Evolutionary conservation across 805 yeast species (phyloP).

Genomic region (Brettanomyces anomalus): DNA sequence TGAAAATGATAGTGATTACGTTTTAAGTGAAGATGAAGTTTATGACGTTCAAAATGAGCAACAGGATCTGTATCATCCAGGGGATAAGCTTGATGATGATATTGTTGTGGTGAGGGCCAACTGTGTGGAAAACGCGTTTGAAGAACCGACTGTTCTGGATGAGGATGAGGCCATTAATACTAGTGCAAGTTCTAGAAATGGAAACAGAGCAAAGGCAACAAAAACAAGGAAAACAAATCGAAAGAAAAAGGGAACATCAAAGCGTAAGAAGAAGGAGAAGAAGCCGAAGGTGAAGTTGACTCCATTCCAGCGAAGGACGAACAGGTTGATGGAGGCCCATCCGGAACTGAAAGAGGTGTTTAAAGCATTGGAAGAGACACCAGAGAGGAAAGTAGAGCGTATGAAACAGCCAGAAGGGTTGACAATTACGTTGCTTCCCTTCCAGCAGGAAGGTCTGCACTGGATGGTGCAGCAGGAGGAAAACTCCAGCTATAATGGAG

Average conservation of each 20-base stretch:
- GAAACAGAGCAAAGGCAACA: constrained; percentile 5
- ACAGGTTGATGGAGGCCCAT: constrained; percentile 60
- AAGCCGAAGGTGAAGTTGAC: constrained; percentile 47
- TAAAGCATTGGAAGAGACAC: constrained; percentile 44
- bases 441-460: constrained; percentile 86
- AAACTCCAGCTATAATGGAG: constrained; percentile 70
- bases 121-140: constrained; percentile 5
- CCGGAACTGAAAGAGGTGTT: constrained; percentile 73
- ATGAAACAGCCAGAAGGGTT: constrained; percentile 75
- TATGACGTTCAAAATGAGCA: constrained; percentile 21
- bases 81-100: constrained; percentile 9
- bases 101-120: constrained; percentile 16
- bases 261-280: constrained; percentile 14
- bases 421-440: constrained; percentile 69
- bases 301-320: constrained; percentile 61
- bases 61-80: not conserved
- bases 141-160: constrained; percentile 8
- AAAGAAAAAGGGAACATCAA: constrained; percentile 1
- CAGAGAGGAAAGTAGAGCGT: constrained; percentile 38
- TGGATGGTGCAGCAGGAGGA: constrained; percentile 90
- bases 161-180: constrained; percentile 13
- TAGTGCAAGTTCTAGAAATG: too few species aligned
- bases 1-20: constrained; percentile 8
- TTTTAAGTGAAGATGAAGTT: constrained; percentile 29
- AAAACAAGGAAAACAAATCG: not conserved